Evolutionary conservation across 768 basidiomycete genomes (phyloP).

Genomic region (Tylopilus sp.): DNA sequence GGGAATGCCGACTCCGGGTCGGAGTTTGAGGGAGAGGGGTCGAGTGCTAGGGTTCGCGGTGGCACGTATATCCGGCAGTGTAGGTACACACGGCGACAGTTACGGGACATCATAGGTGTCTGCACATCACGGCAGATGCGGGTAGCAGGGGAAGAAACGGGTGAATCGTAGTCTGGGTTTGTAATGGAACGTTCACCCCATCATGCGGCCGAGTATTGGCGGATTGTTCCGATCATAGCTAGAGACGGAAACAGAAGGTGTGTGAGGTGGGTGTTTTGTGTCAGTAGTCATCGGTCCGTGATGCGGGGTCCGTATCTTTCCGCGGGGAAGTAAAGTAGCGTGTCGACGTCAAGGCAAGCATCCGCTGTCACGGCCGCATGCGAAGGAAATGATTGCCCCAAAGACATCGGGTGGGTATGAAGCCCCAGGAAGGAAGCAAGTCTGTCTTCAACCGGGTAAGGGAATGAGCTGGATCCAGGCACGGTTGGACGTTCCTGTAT

Average conservation of each 20-base stretch:
- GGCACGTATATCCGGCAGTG: slow-evolving; percentile 1
- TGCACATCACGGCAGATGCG: background rate
- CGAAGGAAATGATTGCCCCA: background rate
- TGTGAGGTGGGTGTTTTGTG: background rate
- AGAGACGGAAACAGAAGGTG: background rate
- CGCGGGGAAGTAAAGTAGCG: background rate
- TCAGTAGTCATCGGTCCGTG: background rate
- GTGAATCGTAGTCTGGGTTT: background rate
- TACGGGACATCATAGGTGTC: background rate
- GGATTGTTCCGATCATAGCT: slow-evolving; percentile 7
- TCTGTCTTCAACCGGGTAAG: background rate
- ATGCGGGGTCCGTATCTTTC: slow-evolving; percentile 11
- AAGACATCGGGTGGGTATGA: background rate
- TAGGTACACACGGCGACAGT: background rate
- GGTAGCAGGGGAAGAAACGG: background rate
- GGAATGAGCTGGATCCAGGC: slow-evolving; percentile 3
- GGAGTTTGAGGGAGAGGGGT: slow-evolving; percentile 7
- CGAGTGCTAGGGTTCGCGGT: slow-evolving; percentile 2
- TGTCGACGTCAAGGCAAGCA: slow-evolving; percentile 4
- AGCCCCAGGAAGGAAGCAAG: background rate
- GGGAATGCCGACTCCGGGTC: background rate
- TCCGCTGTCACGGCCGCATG: slow-evolving; percentile 14
- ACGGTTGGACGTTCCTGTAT: slow-evolving; percentile 2
- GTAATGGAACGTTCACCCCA: background rate
- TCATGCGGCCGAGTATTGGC: slow-evolving; percentile 4